phyloP scores from a whole-genome alignment of 805 yeast genomes.

The Alloascoidea africana region DNA sequence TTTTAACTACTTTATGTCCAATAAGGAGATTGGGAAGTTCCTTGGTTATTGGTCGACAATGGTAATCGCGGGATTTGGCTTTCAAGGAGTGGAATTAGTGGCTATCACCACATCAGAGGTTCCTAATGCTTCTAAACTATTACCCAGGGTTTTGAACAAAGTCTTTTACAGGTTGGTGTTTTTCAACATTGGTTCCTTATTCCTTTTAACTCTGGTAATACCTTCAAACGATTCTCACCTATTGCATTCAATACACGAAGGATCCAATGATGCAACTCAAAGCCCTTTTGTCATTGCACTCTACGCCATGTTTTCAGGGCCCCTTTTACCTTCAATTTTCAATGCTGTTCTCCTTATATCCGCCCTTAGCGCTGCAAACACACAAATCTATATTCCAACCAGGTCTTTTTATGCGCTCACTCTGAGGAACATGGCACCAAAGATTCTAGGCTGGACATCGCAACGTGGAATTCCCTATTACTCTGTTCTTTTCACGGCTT shows the following conservation, averaged over 20 bases:
- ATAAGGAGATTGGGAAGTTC: neutral
- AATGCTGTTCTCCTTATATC: neutral
- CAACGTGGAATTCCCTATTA: slow-evolving; percentile 52
- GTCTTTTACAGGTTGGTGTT: neutral
- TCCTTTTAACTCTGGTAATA: neutral
- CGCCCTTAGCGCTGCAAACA: slow-evolving; percentile 1
- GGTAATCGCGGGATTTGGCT: neutral
- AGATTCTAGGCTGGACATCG: slow-evolving; percentile 38
- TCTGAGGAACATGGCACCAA: slow-evolving; percentile 21
- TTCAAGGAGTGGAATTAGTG: neutral
- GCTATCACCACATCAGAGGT: neutral
- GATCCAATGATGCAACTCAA: neutral
- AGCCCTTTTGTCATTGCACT: neutral
- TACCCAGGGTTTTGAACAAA: neutral
- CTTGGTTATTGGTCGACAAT: neutral
- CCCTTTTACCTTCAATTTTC: neutral
- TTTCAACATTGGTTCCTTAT: neutral
- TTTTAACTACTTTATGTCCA: neutral
- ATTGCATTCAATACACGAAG: neutral
- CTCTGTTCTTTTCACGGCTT: slow-evolving; percentile 45
- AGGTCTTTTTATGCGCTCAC: neutral
- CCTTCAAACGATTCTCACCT: neutral
- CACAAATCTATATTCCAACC: neutral
- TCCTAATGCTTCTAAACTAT: neutral
- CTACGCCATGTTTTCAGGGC: neutral